Base-by-base conservation (phyloP, 139 green algal genomes). In the Yamagishiella unicocca region DNA sequence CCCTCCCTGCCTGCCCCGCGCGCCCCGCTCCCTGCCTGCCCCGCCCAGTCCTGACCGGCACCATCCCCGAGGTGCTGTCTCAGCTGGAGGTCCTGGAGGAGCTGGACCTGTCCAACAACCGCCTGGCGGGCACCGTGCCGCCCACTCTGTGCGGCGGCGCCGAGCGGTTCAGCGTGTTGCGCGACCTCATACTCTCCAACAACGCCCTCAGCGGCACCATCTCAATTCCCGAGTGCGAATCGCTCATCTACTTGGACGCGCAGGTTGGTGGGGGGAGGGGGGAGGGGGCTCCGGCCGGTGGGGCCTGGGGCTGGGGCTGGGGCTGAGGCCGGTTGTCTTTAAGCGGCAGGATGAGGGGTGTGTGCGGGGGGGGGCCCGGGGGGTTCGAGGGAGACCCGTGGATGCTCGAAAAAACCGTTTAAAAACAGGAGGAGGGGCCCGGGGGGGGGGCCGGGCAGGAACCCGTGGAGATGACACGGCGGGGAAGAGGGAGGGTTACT, bases 61-160 rank as follows among this genome's bases (percentile, higher is more conserved):
- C 2, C 27, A 42, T 81, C 14, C 73, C 75, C 31, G 7, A 42
- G 7, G 1, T 27, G 42, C n/a, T 82, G 9, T 38, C n/a, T 27
- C 0, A 9, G 3, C 75, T 82, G 7, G 0, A 21, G 31, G 12
- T 70, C 21, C 75, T 85, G 29, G 42, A 64, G 79, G 64, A 79
- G 45, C 81, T 87, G 64, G 81, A 79, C 33, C n/a, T 87, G 45
- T 87, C 81, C 22, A 77, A 35, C 45, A 87, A 77, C 81, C 5
- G 4, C 45, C 43, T 85, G 2, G 45, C 27, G 7, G 85, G 85
- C 66, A 42, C 2, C 17, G 61, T 89, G 35, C 85, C 85, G 5
- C 1, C 3, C 8, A n/a, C 43, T 25, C 43, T 89, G 33, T 89
- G 85, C 29, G 62, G 82, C 54, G 58, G 55, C 35, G 43, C 54